Base-by-base conservation (phyloP, 805 yeast species). In the Clavispora phyllophila region DNA sequence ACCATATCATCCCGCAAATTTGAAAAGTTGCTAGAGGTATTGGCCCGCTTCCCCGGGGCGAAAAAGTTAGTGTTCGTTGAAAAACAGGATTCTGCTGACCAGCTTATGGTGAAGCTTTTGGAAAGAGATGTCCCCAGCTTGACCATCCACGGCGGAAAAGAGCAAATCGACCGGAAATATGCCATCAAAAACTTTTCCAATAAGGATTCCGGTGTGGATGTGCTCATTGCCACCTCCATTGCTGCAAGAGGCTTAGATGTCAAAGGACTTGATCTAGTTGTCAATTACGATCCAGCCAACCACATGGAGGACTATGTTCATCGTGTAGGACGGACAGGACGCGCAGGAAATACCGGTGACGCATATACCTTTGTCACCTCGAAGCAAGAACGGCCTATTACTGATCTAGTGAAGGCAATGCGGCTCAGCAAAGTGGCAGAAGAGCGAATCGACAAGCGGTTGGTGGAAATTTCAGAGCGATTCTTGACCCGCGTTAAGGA, bases 181-280 rank as follows among this genome's bases (percentile, higher is more conserved):
- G 87, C 90, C 2, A 76, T 93, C 31, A 68, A 73, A 12, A 87
- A 80, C 39, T 93, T 91, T 61, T 61, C 71, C 2, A 48, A 53
- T 4, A 75, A 77, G 43, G 67, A 60, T 6, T 84, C 87, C 12
- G 70, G 72, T 0, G 65, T 79, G 3, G 76, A 79, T 42, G 78
- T 89, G 1, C 66, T 93, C 38, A 78, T 93, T 22, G 96, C 97
- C 7, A 93, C 99, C 0, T 93, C 96, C 2, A 85, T 93, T 20
- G 88, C 97, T 2, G 96, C 99, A 0, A 73, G 99, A 48, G 99
- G 99, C 0, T 67, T 93, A 19, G 97, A 93, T 63, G 96, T 93
- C n/a, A 85, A 88, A 40, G 84, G 82, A 18, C 74, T 91, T 20
- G 81, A 81, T 44, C 61, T 90, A 35, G 98, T 93, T 2, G 69